Conservation (phyloP, 2,329 filamentous ascomycete species). For the Neophaeococcomyces aloes region DNA sequence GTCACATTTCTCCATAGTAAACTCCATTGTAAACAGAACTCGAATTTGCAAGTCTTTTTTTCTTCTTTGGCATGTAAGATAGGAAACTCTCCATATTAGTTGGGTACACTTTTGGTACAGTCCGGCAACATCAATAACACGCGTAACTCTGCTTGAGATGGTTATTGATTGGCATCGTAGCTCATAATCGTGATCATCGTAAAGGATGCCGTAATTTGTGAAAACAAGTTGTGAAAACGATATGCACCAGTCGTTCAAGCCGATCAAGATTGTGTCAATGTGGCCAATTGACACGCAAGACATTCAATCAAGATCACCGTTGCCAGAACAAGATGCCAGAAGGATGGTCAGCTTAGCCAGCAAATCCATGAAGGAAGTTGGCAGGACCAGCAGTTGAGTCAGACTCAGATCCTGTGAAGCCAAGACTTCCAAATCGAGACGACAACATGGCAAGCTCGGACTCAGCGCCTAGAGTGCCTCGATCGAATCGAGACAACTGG, state of each 20-base stretch:
- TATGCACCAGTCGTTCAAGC: not conserved
- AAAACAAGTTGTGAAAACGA: no score
- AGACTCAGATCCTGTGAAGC: not conserved
- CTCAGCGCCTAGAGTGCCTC: slow-evolving; percentile 63
- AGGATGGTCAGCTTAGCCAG: not conserved
- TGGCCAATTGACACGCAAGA: slow-evolving; percentile 5
- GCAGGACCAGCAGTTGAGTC: not conserved
- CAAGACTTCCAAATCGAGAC: not conserved
- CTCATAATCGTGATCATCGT: no score
- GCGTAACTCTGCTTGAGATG: no score
- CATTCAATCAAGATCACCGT: not conserved
- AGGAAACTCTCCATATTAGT: no score
- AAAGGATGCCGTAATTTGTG: no score
- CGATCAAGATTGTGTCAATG: slow-evolving; percentile 2
- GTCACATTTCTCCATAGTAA: no score
- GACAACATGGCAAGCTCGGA: slow-evolving; percentile 35
- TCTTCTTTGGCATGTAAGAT: no score
- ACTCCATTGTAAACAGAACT: no score
- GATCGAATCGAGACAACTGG: slow-evolving; percentile 67
- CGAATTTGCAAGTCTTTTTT: no score
- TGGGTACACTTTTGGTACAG: no score
- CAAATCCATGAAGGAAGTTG: not conserved
- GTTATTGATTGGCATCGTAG: no score
- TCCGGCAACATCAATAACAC: no score
- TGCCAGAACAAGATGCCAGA: slow-evolving; percentile 3